Evolutionary conservation across 1,139 yeast genomes (phyloP), one percentile per base, ranked within the genome.

Genomic region (Entelexis sorbosivorans): DNA sequence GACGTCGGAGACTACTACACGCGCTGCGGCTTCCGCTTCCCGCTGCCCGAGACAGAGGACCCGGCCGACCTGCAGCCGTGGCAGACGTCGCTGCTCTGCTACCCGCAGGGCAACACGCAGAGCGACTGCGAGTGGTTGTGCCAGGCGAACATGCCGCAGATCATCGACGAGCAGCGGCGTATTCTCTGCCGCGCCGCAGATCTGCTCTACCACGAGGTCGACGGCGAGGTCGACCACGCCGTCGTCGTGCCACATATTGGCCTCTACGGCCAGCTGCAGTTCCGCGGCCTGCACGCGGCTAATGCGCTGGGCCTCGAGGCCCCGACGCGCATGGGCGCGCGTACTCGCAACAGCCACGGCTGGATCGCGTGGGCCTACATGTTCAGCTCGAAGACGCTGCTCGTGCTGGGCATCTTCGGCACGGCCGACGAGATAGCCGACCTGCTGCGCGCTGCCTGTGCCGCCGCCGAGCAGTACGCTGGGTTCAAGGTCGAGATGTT

Each of bases 201-300:
- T 20, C 14, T 43, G 24, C 16, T 53, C 13, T 46, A 42, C 20
- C 45, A 42, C 20, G 45, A 32, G 36, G 32, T 24, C 24, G 39
- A 34, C 17, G 38, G 32, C 26, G 39, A 44, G 26, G 47, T 33
- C 11, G 39, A 34, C 51, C 63, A 61, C 57, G 65, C 56, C 42
- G 66, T 71, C 2, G 64, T 73, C 65, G 56, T 43, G 65, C 71
- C 3, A 63, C 73, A n/a, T 61, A 63, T 14, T 73, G 69, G 69
- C 24, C 66, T 66, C 10, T 72, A 66, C 56, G 66, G 67, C 45
- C 73, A 75, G 72, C 71, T 71, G 50, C 69, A 69, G 52, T 64
- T 67, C 43, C 67, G 78, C 53, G 75, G 75, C 34, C 54, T 66
- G 16, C 72, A 29, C 24, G n/a, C 53, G 11, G 57, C 56, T 11